phyloP scores from a whole-genome alignment of 2,329 filamentous ascomycete species.

The Lasiodiplodia sp. region DNA sequence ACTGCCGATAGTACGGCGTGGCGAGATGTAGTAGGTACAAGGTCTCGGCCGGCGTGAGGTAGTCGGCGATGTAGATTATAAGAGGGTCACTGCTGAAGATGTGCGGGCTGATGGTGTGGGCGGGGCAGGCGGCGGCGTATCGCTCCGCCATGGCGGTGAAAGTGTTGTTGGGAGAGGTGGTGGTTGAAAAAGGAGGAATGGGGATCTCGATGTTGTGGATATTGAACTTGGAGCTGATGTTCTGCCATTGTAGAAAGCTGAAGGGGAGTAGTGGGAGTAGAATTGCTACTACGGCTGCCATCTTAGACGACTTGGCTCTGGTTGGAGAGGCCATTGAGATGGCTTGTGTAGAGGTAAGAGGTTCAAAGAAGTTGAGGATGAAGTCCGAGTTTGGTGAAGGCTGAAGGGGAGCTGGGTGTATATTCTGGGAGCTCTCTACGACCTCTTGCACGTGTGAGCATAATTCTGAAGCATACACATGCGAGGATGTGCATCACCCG shows the following conservation, averaged over 20 bases:
- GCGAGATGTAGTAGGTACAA: neutral
- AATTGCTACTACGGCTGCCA: neutral
- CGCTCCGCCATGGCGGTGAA: neutral
- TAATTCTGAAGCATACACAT: neutral
- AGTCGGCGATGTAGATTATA: conserved; percentile 5
- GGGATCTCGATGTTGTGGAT: neutral
- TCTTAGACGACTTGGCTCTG: neutral
- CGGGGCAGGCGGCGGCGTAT: neutral
- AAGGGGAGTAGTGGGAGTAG: neutral
- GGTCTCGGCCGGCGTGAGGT: neutral
- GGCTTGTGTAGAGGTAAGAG: neutral
- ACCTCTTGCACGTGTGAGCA: neutral
- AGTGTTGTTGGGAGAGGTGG: neutral
- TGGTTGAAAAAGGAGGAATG: neutral
- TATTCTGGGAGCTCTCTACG: neutral
- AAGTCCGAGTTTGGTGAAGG: neutral
- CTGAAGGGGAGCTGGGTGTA: neutral
- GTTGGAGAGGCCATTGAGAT: conserved; percentile 5
- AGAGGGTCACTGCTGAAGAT: conserved; percentile 6
- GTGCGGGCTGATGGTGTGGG: neutral
- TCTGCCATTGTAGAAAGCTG: conserved; percentile 3
- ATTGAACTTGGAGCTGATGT: conserved; percentile 6
- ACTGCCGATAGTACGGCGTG: conserved; percentile 1
- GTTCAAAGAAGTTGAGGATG: neutral
- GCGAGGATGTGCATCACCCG: neutral